phyloP scores from a whole-genome alignment of 2,329 filamentous ascomycete genomes.

The Pyricularia sp. region DNA sequence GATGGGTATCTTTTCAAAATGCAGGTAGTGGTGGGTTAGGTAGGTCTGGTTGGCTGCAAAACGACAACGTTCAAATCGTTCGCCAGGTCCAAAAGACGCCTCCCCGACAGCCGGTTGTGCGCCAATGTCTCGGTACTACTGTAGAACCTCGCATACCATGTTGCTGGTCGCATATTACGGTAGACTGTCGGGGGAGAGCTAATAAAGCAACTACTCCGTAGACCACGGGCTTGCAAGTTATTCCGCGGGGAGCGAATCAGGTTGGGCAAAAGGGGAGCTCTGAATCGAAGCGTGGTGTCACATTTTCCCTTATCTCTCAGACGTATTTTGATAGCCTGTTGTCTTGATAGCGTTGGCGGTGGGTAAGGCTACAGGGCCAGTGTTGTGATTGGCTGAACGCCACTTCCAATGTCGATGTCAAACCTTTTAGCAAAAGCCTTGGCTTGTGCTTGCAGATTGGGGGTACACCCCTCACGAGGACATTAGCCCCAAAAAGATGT shows the following conservation, averaged over 20 bases:
- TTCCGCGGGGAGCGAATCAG: not conserved
- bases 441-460: not conserved
- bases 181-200: not conserved
- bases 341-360: not conserved
- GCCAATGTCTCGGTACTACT: not conserved
- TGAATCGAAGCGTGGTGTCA: not conserved
- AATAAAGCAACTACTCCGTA: not conserved
- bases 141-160: not conserved
- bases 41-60: too few species aligned
- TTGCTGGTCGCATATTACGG: not conserved
- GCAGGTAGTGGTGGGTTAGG: too few species aligned
- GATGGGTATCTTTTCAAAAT: not conserved
- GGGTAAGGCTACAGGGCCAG: not conserved
- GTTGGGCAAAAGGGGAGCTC: not conserved
- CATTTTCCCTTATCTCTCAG: not conserved
- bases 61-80: too few species aligned
- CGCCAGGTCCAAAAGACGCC: not conserved
- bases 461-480: not conserved
- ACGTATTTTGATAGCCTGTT: not conserved
- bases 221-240: not conserved
- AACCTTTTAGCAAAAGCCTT: not conserved
- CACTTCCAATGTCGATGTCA: not conserved
- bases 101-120: not conserved
- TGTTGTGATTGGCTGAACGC: not conserved
- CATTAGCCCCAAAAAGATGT: not conserved